These are phyloP conservation scores for Entamoeba invadens DNA, from an alignment of 208 protist genomes.

Conservation along the genomic window DNA sequence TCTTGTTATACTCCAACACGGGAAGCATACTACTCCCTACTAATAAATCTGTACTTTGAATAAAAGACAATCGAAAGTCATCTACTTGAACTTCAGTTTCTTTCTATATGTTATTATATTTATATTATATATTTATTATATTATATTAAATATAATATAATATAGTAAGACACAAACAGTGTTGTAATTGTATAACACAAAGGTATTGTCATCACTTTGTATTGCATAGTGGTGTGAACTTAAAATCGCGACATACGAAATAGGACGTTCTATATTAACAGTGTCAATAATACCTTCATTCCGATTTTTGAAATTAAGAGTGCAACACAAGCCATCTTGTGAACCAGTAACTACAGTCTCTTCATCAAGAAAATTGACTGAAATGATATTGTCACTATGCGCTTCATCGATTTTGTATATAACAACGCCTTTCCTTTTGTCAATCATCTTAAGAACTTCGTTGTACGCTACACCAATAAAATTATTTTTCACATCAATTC, in stretches of 20 bases:
- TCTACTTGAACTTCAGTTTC: too few species aligned
- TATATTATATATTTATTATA: too few species aligned
- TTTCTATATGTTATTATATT: too few species aligned
- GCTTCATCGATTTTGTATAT: background rate
- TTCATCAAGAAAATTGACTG: too few species aligned
- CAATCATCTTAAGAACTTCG: background rate
- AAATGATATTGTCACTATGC: background rate
- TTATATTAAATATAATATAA: too few species aligned
- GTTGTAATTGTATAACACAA: background rate
- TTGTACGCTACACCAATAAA: background rate
- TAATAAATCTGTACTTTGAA: too few species aligned
- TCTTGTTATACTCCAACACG: too few species aligned
- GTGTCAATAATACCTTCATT: background rate
- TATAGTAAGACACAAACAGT: too few species aligned
- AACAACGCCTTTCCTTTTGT: background rate
- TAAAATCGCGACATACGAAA: background rate
- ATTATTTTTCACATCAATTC: background rate
- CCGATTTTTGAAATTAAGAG: background rate
- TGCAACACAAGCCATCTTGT: background rate
- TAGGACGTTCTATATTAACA: background rate
- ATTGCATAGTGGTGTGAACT: background rate
- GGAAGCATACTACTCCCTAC: too few species aligned
- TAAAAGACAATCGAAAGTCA: too few species aligned
- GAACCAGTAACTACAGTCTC: background rate
- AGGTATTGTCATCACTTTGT: background rate